Evolutionary conservation across 306 rosid genomes (phyloP), one percentile per base, ranked within the genome.

Genomic region (Prosopis cineraria): DNA sequence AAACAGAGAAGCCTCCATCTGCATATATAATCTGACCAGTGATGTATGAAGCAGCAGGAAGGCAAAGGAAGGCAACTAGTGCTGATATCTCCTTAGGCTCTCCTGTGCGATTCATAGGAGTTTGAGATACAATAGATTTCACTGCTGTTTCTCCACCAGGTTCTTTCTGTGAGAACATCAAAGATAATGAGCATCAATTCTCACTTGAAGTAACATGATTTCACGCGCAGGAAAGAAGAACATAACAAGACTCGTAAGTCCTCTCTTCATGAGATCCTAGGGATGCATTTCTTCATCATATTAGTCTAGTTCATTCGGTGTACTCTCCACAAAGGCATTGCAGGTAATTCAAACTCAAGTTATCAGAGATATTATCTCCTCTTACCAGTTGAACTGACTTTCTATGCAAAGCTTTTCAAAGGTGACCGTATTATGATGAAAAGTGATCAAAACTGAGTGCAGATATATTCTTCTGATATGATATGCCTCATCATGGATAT

Each of bases 41-140:
- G 62, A 55, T 24, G 31, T 55, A 55, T 29, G 62, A 55, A 55
- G 62, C 62, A 55, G 62, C 62, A 22, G 62, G 62, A 55, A 55
- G 62, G 31, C 62, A 55, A 25, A 55, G 62, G 62, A 55, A 55
- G 24, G 31, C 62, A 55, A 55, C 62, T 3, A 55, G 3, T 3
- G 62, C 62, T 24, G 62, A 55, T 55, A 55, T 25, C 16, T 55
- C 62, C 9, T 24, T 55, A 22, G 62, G 62, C 1, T 55, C 31
- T 10, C 62, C 62, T 24, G 1, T 24, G 29, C 62, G 30, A 22
- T 24, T 55, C 62, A 55, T 55, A 22, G 62, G 62, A 55, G 16
- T 55, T 55, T 55, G 62, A 55, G 62, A 55, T 3, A 55, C 62
- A 10, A 9, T 22, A 55, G 30, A 3, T 8, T 55, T 55, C 62